A percentile compares a stretch with the other conserved stretches of the same genome.
Evolutionary conservation across 208 protist genomes (phyloP).

Genomic region (Wallacemonas sp.): DNA sequence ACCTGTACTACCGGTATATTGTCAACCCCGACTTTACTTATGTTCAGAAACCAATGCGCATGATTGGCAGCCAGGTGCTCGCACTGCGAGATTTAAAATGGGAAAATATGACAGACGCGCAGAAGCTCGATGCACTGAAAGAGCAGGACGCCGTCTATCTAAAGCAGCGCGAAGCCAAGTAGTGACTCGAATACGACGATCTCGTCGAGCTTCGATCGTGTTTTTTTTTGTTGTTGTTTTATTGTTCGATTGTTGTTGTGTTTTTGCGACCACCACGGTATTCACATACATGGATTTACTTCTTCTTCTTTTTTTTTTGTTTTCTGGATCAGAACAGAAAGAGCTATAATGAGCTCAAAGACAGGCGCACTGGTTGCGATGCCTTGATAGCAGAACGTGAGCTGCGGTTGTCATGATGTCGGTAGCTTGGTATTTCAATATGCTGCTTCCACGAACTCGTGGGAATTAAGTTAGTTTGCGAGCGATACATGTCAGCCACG

Average conservation of each 20-base stretch:
- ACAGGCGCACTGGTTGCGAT: background rate
- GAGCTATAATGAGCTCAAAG: background rate
- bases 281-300: too few relatives aligned
- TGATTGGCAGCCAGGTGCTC: constrained; percentile 73
- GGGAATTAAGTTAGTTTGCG: too few relatives aligned
- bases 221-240: constrained; percentile 10
- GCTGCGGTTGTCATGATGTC: too few relatives aligned
- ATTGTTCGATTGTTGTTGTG: background rate
- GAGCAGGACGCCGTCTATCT: constrained; percentile 11
- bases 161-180: too few relatives aligned
- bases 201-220: background rate
- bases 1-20: constrained; percentile 89
- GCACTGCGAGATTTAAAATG: constrained; percentile 60
- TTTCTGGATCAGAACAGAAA: background rate
- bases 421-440: too few relatives aligned
- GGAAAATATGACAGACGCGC: constrained; percentile 37
- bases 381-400: too few relatives aligned
- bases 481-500: too few relatives aligned
- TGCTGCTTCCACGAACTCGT: too few relatives aligned
- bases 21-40: constrained; percentile 85
- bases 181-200: too few relatives aligned
- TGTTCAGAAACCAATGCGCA: constrained; percentile 66
- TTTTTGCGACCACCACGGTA: too few relatives aligned
- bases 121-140: constrained; percentile 27
- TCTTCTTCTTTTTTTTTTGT: background rate